Conservation (phyloP, 768 basidiomycete species). For the Boletus reticulatus region DNA sequence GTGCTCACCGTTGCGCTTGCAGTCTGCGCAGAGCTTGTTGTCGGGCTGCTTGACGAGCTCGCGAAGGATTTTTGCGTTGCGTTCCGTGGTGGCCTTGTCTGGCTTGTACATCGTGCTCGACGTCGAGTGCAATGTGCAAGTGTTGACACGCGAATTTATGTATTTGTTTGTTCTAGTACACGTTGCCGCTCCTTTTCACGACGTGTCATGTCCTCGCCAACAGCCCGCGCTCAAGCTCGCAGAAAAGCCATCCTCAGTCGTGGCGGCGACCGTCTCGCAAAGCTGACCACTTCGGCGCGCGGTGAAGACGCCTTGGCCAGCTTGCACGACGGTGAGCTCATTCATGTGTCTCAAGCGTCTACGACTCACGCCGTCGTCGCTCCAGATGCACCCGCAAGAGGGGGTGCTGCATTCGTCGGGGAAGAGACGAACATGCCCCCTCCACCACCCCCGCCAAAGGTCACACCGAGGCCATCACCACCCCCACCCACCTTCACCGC, state of each 20-base stretch:
- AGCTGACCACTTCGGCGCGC: constrained; percentile 72
- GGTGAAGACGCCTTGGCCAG: constrained; percentile 64
- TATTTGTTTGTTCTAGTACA: not conserved
- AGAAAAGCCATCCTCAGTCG: constrained; percentile 73
- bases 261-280: constrained; percentile 72
- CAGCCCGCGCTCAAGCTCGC: constrained; percentile 75
- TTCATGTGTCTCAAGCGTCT: too few species aligned
- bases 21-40: constrained; percentile 95
- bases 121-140: not conserved
- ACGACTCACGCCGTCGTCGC: not conserved
- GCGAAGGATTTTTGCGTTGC: constrained; percentile 72
- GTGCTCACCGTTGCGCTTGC: constrained; percentile 89
- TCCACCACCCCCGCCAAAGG: constrained; percentile 19
- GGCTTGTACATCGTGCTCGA: constrained; percentile 44
- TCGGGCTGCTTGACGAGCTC: constrained; percentile 87
- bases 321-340: constrained; percentile 43
- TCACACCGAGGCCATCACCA: constrained; percentile 26
- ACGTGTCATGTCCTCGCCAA: constrained; percentile 41
- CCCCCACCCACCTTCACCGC: constrained; percentile 18
- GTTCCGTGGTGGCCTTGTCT: constrained; percentile 86
- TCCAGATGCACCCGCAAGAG: constrained; percentile 13
- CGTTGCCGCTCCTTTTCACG: constrained; percentile 5
- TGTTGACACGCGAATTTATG: too few species aligned
- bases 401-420: constrained; percentile 35
- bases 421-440: constrained; percentile 34